phyloP scores from a whole-genome alignment of 1,284 basidiomycete species.

The Stygiomarasmius scandens region DNA sequence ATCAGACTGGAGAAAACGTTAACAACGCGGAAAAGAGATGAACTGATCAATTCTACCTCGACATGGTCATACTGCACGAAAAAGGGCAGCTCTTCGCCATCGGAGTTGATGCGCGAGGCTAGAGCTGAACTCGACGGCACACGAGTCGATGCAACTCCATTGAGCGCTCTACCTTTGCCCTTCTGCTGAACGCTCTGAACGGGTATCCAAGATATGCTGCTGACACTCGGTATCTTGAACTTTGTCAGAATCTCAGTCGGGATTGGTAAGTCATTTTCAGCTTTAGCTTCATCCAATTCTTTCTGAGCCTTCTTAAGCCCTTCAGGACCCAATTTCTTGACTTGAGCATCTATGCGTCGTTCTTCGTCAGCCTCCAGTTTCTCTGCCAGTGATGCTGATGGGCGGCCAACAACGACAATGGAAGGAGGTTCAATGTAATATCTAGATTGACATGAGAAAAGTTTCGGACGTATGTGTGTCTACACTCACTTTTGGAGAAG shows the following conservation, averaged over 20 bases:
- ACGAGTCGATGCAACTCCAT: slow-evolving; percentile 27
- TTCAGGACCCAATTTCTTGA: slow-evolving; percentile 73
- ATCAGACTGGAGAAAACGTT: slow-evolving; percentile 66
- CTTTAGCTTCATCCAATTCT: slow-evolving; percentile 82
- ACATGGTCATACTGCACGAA: slow-evolving; percentile 93
- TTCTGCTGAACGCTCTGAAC: slow-evolving; percentile 81
- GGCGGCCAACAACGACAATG: slow-evolving; percentile 82
- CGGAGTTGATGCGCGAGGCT: slow-evolving; percentile 69
- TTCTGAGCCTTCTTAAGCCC: slow-evolving; percentile 78
- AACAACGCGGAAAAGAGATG: neutral
- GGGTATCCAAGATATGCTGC: slow-evolving; percentile 93
- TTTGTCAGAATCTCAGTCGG: slow-evolving; percentile 79
- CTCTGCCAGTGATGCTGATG: slow-evolving; percentile 84
- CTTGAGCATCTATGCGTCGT: slow-evolving; percentile 73
- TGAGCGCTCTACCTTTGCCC: slow-evolving; percentile 44
- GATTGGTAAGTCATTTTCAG: slow-evolving; percentile 84
- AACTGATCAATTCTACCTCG: slow-evolving; percentile 49
- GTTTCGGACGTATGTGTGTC: neutral
- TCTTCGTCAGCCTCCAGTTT: slow-evolving; percentile 86
- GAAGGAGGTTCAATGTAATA: slow-evolving; percentile 78
- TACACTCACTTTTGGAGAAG: slow-evolving; percentile 75
- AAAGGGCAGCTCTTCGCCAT: slow-evolving; percentile 77
- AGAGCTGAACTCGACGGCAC: slow-evolving; percentile 38
- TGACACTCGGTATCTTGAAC: slow-evolving; percentile 88
- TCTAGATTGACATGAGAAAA: slow-evolving; percentile 41